phyloP scores from a whole-genome alignment of 305 asterid species.

The Fraxinus sp. region DNA sequence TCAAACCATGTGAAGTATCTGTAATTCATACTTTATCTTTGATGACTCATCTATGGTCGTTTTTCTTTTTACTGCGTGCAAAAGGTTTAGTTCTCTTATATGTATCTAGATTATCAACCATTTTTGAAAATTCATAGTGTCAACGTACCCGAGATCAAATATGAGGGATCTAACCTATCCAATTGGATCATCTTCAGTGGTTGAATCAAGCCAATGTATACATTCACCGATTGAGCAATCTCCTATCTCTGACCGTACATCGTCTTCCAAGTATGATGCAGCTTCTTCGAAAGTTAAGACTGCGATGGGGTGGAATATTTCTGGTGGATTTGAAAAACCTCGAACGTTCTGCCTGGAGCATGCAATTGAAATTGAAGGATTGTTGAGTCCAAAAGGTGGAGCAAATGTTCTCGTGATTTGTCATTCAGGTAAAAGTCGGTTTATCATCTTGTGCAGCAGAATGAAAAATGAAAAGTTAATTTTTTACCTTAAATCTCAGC shows the following conservation, averaged over 20 bases:
- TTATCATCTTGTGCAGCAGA: constrained; percentile 13
- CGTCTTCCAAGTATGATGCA: constrained; percentile 31
- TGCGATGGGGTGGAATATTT: constrained; percentile 47
- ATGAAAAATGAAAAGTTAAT: neutral
- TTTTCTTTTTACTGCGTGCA: neutral
- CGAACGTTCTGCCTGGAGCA: constrained; percentile 85
- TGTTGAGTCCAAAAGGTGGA: constrained; percentile 68
- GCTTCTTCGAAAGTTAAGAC: constrained; percentile 34
- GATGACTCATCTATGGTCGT: neutral
- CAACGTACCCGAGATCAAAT: constrained; percentile 25
- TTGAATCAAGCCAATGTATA: constrained; percentile 32
- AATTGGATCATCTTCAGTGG: constrained; percentile 28
- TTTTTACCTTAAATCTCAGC: neutral
- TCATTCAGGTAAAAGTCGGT: constrained; percentile 72
- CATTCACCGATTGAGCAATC: constrained; percentile 29
- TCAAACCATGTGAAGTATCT: neutral
- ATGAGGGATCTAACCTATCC: constrained; percentile 26
- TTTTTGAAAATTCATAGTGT: neutral
- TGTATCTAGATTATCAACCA: neutral
- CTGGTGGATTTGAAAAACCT: constrained; percentile 51
- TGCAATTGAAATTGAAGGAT: constrained; percentile 77
- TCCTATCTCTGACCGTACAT: constrained; percentile 16
- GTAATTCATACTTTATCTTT: neutral
- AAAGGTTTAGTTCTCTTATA: neutral
- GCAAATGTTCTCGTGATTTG: constrained; percentile 85